Evolutionary conservation across 306 rosid species (phyloP), one percentile per base, ranked within the genome.

Genomic region (Cicer arietinum): DNA sequence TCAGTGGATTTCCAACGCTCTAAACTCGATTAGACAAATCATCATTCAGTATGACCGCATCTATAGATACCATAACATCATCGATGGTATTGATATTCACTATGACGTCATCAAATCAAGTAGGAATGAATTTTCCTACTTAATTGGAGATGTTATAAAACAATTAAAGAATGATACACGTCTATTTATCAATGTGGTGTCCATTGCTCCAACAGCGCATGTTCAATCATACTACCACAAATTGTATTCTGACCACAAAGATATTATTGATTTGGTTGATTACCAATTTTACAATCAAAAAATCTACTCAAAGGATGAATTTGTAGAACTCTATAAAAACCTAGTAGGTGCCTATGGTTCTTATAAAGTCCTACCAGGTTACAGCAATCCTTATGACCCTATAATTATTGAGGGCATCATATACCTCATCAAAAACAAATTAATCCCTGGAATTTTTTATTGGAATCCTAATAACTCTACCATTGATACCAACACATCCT

Each of bases 41-140:
- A 51, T 51, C 16, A 5, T 11, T 11, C 17, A 5, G 0, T 48
- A 48, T 7, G 8, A 45, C 2, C 7, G 4, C 4, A 48, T 6
- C 18, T 13, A 48, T n/a, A 48, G 12, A 1, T 6, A 14, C 10
- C 1, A 40, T 1, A 45, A 45, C 50, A 10, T 45, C 0, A 41
- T 42, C 9, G 70, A 65, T 65, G 37, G 71, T 7, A 44, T 43
- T 44, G 53, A 66, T 5, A 44, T 43, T 18, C 11, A 66, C 71
- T 66, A 66, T 66, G 54, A 66, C 1, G 3, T 9, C 10, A 20
- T 66, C 40, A 0, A 17, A 2, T 2, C 40, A 13, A 1, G 6
- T 1, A 7, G 2, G 7, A 1, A 6, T 17, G 71, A 43, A 10
- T 66, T 66, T 66, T 37, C 40, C 10, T 0, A 3, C 0, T 44